These are phyloP conservation scores for Rhodotorula diobovata DNA, from an alignment of 768 basidiomycete species.

Conservation along the genomic window DNA sequence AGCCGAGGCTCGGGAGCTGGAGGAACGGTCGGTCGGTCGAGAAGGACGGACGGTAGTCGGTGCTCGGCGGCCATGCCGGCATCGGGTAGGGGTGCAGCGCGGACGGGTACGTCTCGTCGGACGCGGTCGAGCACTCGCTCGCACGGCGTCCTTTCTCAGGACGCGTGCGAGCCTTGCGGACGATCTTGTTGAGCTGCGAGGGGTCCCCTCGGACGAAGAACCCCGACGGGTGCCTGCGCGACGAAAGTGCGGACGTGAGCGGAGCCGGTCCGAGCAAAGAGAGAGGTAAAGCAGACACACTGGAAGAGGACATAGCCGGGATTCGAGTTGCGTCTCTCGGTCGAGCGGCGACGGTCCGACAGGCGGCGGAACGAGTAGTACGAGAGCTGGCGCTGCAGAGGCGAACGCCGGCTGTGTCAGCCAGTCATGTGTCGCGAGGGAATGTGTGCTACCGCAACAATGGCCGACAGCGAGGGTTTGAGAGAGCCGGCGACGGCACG, in stretches of 20 bases:
- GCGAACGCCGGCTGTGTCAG: neutral
- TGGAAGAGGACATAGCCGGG: constrained; percentile 30
- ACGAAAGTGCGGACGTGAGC: neutral
- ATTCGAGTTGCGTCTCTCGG: constrained; percentile 11
- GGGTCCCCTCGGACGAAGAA: constrained; percentile 30
- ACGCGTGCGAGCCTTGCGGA: constrained; percentile 12
- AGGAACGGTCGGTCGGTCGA: neutral
- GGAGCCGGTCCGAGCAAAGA: too few species aligned
- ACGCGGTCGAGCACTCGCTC: neutral
- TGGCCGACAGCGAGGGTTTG: too few species aligned
- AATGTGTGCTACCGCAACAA: too few species aligned
- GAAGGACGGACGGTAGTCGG: neutral
- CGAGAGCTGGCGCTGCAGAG: constrained; percentile 15
- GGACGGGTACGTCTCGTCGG: neutral
- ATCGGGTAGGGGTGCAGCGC: neutral
- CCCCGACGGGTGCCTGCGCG: constrained; percentile 27
- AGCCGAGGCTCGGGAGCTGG: neutral
- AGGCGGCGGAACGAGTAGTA: constrained; percentile 37
- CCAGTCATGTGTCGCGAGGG: neutral
- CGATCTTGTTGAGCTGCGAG: constrained; percentile 21
- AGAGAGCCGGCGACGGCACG: neutral
- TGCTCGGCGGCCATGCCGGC: neutral
- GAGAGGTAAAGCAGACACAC: neutral
- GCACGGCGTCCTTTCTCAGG: constrained; percentile 10
- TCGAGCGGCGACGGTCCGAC: constrained; percentile 31